Evolutionary conservation across 2,329 filamentous ascomycete species (phyloP).

Genomic region (Tolypocladium tundrense): DNA sequence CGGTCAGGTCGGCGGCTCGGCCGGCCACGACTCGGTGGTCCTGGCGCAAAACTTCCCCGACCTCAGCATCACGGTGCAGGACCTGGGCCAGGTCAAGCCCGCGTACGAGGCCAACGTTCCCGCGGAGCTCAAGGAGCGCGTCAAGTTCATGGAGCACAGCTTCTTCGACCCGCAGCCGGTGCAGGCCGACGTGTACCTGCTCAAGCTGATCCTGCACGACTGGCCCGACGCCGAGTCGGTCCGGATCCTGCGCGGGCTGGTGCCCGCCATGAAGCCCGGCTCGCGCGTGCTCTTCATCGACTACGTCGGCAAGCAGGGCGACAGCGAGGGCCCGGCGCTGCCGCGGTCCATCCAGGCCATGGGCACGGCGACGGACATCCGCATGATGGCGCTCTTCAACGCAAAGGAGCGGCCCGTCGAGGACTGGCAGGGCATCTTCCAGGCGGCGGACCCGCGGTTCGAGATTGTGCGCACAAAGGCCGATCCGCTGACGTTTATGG

Average conservation of each 20-base stretch:
- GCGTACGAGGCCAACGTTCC: conserved; percentile 25
- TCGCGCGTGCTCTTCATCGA: conserved; percentile 27
- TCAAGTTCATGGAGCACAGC: conserved; percentile 25
- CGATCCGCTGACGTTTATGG: conserved; percentile 24
- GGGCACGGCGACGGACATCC: conserved; percentile 33
- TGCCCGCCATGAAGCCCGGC: conserved; percentile 34
- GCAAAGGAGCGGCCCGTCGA: conserved; percentile 32
- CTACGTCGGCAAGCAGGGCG: conserved; percentile 24
- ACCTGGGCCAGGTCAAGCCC: conserved; percentile 26
- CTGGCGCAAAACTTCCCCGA: conserved; percentile 29
- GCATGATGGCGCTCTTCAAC: conserved; percentile 40
- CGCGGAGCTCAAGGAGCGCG: conserved; percentile 18
- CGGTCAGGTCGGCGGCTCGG: conserved; percentile 29
- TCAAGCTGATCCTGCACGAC: conserved; percentile 46
- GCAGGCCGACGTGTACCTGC: conserved; percentile 37
- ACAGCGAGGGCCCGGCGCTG: conserved; percentile 11
- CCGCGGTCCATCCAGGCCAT: conserved; percentile 26
- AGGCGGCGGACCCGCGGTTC: conserved; percentile 33
- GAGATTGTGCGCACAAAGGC: conserved; percentile 25
- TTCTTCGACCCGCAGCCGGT: conserved; percentile 28
- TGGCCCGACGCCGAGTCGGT: conserved; percentile 36
- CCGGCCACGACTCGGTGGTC: conserved; percentile 28
- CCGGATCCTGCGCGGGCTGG: conserved; percentile 29
- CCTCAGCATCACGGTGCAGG: conserved; percentile 33
- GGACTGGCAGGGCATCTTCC: conserved; percentile 35